Evolutionary conservation across 1,284 basidiomycete genomes (phyloP).

Genomic region (Cryptococcus jaspeensis): DNA sequence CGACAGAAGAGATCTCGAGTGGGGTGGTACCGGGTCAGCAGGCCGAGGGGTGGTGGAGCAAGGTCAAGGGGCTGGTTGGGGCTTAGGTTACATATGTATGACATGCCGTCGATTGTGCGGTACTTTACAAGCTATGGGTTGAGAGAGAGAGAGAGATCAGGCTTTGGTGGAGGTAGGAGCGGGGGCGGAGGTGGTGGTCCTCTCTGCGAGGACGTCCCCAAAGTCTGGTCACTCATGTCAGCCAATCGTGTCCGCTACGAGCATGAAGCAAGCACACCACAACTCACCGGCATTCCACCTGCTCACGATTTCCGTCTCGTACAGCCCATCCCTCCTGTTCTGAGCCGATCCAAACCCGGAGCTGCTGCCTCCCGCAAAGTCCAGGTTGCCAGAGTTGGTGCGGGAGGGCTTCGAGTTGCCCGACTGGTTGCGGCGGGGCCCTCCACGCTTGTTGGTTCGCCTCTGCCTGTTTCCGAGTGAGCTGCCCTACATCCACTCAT

Average conservation of each 20-base stretch:
- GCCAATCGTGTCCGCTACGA: background rate
- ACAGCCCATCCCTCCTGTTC: constrained; percentile 14
- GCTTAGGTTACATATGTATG: background rate
- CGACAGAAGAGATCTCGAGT: background rate
- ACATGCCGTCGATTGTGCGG: background rate
- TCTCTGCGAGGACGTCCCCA: constrained; percentile 35
- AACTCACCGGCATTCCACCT: constrained; percentile 43
- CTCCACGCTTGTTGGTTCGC: no score
- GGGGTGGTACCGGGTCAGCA: background rate
- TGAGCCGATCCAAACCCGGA: no score
- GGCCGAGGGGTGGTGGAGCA: constrained; percentile 5
- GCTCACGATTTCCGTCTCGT: constrained; percentile 37
- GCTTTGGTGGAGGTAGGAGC: background rate
- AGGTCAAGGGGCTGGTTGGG: constrained; percentile 3
- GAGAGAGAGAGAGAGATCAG: background rate
- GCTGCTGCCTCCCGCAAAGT: no score
- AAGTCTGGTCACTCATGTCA: constrained; percentile 24
- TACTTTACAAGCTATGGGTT: no score
- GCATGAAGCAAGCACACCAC: background rate
- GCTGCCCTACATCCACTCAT: no score
- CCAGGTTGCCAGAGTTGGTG: no score
- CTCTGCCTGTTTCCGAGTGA: no score
- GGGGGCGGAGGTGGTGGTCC: background rate
- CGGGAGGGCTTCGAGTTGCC: no score
- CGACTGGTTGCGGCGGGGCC: no score